A percentile compares a stretch with the other conserved stretches of the same genome.
Conservation (phyloP, 768 basidiomycete genomes). For the Lactarius pseudohatsudake region DNA sequence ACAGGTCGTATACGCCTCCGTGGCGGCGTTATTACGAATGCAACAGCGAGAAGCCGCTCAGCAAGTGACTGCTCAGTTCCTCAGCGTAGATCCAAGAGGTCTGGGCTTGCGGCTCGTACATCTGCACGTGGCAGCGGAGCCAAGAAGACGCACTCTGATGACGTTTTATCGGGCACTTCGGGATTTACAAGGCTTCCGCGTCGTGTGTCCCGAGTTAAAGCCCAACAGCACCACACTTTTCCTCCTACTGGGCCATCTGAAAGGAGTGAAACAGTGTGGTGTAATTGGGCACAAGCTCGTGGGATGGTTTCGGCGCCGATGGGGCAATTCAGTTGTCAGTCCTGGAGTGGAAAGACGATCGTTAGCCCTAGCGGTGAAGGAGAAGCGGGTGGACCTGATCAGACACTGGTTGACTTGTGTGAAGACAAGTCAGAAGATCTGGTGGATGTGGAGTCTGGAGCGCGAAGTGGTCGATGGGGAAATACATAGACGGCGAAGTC, state of each 20-base stretch:
- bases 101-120: constrained; percentile 25
- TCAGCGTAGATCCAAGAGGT: constrained; percentile 3
- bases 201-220: constrained; percentile 43
- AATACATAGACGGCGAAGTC: not conserved
- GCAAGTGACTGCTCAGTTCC: constrained; percentile 20
- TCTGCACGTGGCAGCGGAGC: constrained; percentile 21
- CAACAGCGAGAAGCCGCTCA: constrained; percentile 19
- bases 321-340: constrained; percentile 58
- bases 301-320: constrained; percentile 47
- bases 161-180: constrained; percentile 20
- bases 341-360: constrained; percentile 59
- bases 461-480: constrained; percentile 22
- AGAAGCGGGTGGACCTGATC: constrained; percentile 57
- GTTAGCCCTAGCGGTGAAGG: constrained; percentile 58
- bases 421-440: constrained; percentile 11
- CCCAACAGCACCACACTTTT: constrained; percentile 62
- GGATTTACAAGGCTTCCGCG: constrained; percentile 36
- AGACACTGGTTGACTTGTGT: constrained; percentile 18
- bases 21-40: constrained; percentile 26
- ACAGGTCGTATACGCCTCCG: constrained; percentile 12
- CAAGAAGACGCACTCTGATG: not conserved
- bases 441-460: constrained; percentile 20
- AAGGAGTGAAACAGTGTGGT: constrained; percentile 50
- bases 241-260: constrained; percentile 55
- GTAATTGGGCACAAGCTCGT: constrained; percentile 50